These are phyloP conservation scores for Umbelopsis sp. DNA, from an alignment of 371 early-diverging fungal genomes.

Conservation along the genomic window DNA sequence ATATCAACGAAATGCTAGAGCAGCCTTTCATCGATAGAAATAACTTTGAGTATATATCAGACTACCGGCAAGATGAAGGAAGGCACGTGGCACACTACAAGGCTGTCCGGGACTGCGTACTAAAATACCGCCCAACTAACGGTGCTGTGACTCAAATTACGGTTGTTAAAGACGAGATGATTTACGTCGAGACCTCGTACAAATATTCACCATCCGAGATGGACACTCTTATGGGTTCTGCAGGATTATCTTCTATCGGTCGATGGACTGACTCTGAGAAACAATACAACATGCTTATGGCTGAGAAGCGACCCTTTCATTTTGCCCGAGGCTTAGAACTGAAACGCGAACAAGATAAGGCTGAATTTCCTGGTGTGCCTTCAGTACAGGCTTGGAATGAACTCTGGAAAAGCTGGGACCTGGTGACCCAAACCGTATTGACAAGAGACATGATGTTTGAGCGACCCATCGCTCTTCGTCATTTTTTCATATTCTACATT, in stretches of 20 bases:
- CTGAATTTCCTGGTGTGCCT: slow-evolving; percentile 39
- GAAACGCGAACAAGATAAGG: slow-evolving; percentile 21
- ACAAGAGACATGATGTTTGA: slow-evolving; percentile 58
- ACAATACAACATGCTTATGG: slow-evolving; percentile 74
- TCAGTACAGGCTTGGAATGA: slow-evolving; percentile 70
- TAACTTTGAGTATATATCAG: slow-evolving; percentile 73
- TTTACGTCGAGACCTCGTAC: slow-evolving; percentile 88
- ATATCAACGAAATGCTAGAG: slow-evolving; percentile 72
- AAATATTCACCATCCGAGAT: slow-evolving; percentile 76
- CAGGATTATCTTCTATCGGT: slow-evolving; percentile 57
- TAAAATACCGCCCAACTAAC: slow-evolving; percentile 45
- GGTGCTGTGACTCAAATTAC: slow-evolving; percentile 28
- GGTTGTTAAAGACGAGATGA: slow-evolving; percentile 77
- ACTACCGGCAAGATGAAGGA: slow-evolving; percentile 74
- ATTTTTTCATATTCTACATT: slow-evolving; percentile 89
- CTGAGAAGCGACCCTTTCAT: slow-evolving; percentile 71
- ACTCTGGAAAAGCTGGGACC: slow-evolving; percentile 85
- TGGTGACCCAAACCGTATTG: slow-evolving; percentile 66
- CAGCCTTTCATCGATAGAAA: slow-evolving; percentile 57
- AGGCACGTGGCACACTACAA: slow-evolving; percentile 84
- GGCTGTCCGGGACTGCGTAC: slow-evolving; percentile 49
- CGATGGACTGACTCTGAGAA: slow-evolving; percentile 66
- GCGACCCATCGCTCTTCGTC: slow-evolving; percentile 84
- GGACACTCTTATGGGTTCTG: slow-evolving; percentile 54
- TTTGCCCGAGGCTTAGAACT: slow-evolving; percentile 41